Percentiles rank a stretch among this genome's conserved stretches.
Conservation (phyloP, 2,329 filamentous ascomycete species). For the Trichoderma atrobrunneum region DNA sequence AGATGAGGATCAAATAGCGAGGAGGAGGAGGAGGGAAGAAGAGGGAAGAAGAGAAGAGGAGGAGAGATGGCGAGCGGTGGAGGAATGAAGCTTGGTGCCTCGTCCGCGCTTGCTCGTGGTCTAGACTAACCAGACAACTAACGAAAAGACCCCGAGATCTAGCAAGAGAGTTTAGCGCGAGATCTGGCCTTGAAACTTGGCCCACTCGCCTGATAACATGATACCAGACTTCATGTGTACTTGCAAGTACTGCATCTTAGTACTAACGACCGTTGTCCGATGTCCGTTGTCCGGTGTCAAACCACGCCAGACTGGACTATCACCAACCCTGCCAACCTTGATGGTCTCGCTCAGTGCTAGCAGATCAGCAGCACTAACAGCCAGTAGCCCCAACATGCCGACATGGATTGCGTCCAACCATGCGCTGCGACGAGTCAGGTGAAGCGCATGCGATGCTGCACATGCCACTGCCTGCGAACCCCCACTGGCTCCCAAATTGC, state of each 20-base stretch:
- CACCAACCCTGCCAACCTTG: background rate
- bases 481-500: background rate
- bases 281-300: background rate
- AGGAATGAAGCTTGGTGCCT: background rate
- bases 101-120: background rate
- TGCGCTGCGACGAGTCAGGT: background rate
- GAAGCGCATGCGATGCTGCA: conserved; percentile 3
- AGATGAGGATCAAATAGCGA: background rate
- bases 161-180: background rate
- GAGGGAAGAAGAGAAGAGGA: background rate
- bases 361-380: background rate
- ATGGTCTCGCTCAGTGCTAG: background rate
- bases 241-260: too few species aligned
- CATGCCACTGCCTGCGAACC: background rate
- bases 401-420: background rate
- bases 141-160: background rate
- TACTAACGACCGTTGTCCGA: background rate
- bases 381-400: background rate
- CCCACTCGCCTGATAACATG: background rate
- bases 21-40: background rate
- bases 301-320: background rate
- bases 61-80: background rate
- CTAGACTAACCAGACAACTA: background rate
- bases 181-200: background rate
- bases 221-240: background rate